Evolutionary conservation across 768 basidiomycete genomes (phyloP), one percentile per base, ranked within the genome.

Genomic region (Mycena latifolia): DNA sequence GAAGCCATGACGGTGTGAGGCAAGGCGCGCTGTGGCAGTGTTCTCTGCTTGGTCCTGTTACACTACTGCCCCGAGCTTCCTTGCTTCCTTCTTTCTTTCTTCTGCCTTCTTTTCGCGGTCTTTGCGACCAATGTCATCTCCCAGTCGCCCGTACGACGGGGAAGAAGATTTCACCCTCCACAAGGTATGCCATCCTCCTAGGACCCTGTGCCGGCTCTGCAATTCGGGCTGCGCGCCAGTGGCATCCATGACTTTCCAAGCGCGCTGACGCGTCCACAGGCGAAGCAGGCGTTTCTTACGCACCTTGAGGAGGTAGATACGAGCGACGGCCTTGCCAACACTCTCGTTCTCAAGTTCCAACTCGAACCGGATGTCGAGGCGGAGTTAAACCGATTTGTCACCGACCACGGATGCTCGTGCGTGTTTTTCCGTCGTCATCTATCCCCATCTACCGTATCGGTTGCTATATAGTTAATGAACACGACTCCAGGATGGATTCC

Each of bases 291-390:
- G 22, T 65, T 65, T 53, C 51, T 65, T 1, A 1, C 53, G 33
- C 63, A 65, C 39, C 57, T 65, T 0, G 57, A 47, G n/a, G n/a
- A 35, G 8, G 63, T 65, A 8, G 63, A 65, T 14, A 59, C 56
- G 20, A 54, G 43, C 45, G 37, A 65, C 2, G 63, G 63, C 9
- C 10, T 20, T 1, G n/a, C 47, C 33, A 59, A 59, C 45, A 47
- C 22, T 0, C 33, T 59, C 9, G 57, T 65, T 14, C 24, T 65
- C 41, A 65, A 65, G 45, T 65, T 65, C 35, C 24, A 3, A 17
- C 28, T 65, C 10, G 29, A 35, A 0, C 31, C 56, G 18, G 56
- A 58, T 31, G 35, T 65, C 15, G 51, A 46, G 25, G n/a, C 22
- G 5, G 57, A n/a, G 20, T n/a, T 65, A 41, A n/a, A 54, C 3